Evolutionary conservation across 108 stramenopile species (phyloP).

Genomic region (Pseudonitzschia multiseries): DNA sequence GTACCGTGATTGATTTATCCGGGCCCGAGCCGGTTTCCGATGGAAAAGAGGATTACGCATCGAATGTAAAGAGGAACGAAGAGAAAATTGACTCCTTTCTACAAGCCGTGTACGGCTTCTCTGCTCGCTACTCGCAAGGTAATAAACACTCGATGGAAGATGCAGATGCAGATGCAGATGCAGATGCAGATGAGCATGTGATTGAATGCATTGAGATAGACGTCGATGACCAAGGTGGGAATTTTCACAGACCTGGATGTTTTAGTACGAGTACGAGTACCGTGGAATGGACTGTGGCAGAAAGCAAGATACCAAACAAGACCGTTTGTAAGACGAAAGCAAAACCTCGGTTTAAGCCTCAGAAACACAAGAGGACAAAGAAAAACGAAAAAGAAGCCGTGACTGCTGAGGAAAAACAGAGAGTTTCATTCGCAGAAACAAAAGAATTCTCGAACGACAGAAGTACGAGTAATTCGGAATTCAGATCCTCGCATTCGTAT

Average conservation of each 20-base stretch:
- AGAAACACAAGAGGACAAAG: constrained; percentile 11
- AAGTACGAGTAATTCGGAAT: background rate
- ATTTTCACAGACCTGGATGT: background rate
- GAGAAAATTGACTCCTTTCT: constrained; percentile 20
- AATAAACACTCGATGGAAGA: background rate
- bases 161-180: background rate
- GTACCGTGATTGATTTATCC: background rate
- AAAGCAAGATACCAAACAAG: background rate
- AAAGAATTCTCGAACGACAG: background rate
- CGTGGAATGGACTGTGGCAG: background rate
- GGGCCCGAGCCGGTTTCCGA: background rate
- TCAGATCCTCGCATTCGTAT: too few species aligned
- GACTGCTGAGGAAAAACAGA: background rate
- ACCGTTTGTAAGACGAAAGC: background rate
- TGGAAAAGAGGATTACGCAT: background rate
- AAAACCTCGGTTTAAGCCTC: constrained; percentile 10
- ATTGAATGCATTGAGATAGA: constrained; percentile 1
- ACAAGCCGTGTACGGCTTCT: constrained; percentile 20
- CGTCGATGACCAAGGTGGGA: background rate
- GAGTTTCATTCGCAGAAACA: background rate
- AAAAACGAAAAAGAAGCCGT: background rate
- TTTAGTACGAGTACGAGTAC: background rate
- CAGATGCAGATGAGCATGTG: too few species aligned
- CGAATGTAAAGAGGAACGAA: constrained; percentile 6
- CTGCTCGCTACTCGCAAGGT: background rate